Percentiles rank a stretch among this genome's conserved stretches.
These are phyloP conservation scores for Cryptosporidium ryanae DNA, from an alignment of 169 alveolate genomes.

Conservation along the genomic window DNA sequence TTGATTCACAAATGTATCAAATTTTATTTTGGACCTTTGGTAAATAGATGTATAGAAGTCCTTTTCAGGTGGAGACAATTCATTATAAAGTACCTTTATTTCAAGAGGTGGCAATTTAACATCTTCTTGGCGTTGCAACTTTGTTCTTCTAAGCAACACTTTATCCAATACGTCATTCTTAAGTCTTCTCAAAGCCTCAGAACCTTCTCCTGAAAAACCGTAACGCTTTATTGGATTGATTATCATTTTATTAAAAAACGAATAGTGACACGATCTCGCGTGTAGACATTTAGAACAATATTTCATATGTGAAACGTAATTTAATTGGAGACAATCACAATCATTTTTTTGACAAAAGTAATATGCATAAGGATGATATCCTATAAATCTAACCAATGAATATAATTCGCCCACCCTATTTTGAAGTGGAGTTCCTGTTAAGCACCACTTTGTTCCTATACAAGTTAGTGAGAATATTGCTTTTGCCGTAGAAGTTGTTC, in stretches of 20 bases:
- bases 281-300: conserved; percentile 87
- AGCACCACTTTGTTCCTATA: conserved; percentile 91
- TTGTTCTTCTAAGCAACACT: conserved; percentile 86
- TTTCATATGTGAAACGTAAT: conserved; percentile 77
- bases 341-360: conserved; percentile 88
- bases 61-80: conserved; percentile 84
- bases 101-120: conserved; percentile 86
- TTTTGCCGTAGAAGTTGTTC: conserved; percentile 91
- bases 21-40: conserved; percentile 76
- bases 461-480: conserved; percentile 84
- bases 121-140: conserved; percentile 86
- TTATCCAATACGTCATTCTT: conserved; percentile 76
- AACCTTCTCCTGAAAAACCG: conserved; percentile 87
- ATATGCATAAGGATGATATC: conserved; percentile 92
- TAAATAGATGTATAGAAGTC: conserved; percentile 87
- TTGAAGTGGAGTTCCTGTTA: conserved; percentile 98
- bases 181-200: conserved; percentile 72
- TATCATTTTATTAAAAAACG: conserved; percentile 86
- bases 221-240: conserved; percentile 85
- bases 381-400: conserved; percentile 92
- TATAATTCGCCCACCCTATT: conserved; percentile 95
- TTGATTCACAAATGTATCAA: conserved; percentile 84
- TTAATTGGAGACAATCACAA: conserved; percentile 84
- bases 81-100: conserved; percentile 82
- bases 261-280: conserved; percentile 84